Base-by-base conservation (phyloP, 140 eudicot genomes). In the Flaveria floridana region DNA sequence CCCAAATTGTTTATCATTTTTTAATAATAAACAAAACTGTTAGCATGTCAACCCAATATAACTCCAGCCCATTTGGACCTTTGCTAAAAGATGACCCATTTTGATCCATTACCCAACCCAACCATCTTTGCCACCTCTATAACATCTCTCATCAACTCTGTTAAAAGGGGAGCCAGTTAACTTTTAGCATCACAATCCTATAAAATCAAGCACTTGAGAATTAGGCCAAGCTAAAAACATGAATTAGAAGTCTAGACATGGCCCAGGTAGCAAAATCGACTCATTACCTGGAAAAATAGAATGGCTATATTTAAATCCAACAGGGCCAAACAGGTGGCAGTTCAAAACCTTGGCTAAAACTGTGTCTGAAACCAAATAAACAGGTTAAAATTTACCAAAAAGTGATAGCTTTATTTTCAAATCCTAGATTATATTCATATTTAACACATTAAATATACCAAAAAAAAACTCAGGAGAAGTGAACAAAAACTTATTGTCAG, bases 111-210 rank as follows among this genome's bases (percentile, higher is more conserved):
- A 26, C 28, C 28, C 28, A 1, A 26, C 28, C 28, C 3, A 26
- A 26, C 28, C 28, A 26, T 26, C 28, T 26, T 26, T 26, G 28
- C 28, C 28, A 26, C 28, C 28, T 26, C 28, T 26, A 95, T 75
- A 21, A 21, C 92, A 95, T 95, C 92, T 88, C 28, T 95, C 88
- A 95, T 95, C 85, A 95, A 76, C 67, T 88, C 97, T 42, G 79
- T 79, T 69, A 91, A 82, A 91, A 79, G 7, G 87, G 95, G 95
- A 30, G 96, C 92, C 74, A 95, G 96, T 83, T 80, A 66, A 76
- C 96, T 90, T 72, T 79, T 78, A 87, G 25, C 96, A 70, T 97
- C 99, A 74, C 87, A 95, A 84, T 95, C 99, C 99, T 95, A 57
- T 76, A 84, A 78, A 15, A 65, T 13, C 67, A 55, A 68, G 6